Conservation (phyloP, 306 rosid genomes). For the Acacia crassicarpa region DNA sequence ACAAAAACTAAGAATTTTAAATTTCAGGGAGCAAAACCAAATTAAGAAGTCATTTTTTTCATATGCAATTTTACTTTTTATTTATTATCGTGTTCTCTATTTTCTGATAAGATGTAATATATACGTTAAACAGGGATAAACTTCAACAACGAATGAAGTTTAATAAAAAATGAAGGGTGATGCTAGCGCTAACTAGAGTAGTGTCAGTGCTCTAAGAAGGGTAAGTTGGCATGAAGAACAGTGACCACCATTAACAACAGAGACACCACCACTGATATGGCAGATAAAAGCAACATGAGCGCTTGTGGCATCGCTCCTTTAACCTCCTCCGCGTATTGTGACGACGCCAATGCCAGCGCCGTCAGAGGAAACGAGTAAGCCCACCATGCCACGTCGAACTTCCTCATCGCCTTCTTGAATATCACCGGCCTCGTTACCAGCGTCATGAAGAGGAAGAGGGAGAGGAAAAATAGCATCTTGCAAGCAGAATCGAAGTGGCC, state of each 20-base stretch:
- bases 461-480: slow-evolving; percentile 64
- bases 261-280: slow-evolving; percentile 41
- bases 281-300: slow-evolving; percentile 38
- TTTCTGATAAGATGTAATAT: too few relatives aligned
- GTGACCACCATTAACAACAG: slow-evolving; percentile 30
- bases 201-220: not conserved
- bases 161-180: too few relatives aligned
- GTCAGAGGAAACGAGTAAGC: slow-evolving; percentile 61
- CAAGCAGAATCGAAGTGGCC: slow-evolving; percentile 40
- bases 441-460: slow-evolving; percentile 45
- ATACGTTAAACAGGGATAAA: too few relatives aligned
- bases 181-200: too few relatives aligned
- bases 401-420: slow-evolving; percentile 60
- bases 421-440: slow-evolving; percentile 16
- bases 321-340: slow-evolving; percentile 48
- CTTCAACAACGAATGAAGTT: too few relatives aligned
- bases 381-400: slow-evolving; percentile 67
- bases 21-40: too few relatives aligned
- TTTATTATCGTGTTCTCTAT: too few relatives aligned
- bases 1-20: too few relatives aligned
- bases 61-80: too few relatives aligned
- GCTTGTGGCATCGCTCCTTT: slow-evolving; percentile 38
- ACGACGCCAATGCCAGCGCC: slow-evolving; percentile 53
- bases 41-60: too few relatives aligned
- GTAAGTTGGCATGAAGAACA: slow-evolving; percentile 22